A percentile compares a stretch with the other conserved stretches of the same genome.
Evolutionary conservation across 2,329 filamentous ascomycete species (phyloP).

Genomic region (Amesomyces nigricolor): DNA sequence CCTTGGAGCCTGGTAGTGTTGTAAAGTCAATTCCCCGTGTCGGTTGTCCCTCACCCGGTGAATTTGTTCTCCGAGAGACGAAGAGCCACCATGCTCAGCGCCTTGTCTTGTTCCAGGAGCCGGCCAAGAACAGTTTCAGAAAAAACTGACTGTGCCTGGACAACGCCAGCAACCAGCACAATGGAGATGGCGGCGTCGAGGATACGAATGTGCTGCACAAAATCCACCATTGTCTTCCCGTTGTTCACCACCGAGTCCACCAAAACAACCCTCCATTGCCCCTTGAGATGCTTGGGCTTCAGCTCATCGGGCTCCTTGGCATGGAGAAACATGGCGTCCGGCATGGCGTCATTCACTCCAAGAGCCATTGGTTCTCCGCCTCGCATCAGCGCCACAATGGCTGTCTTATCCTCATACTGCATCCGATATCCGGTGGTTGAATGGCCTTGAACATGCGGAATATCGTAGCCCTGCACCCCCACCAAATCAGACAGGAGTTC

Average conservation of each 20-base stretch:
- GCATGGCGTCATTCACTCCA: slow-evolving; percentile 50
- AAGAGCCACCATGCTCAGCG: slow-evolving; percentile 45
- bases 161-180: slow-evolving; percentile 50
- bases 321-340: slow-evolving; percentile 47
- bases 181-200: slow-evolving; percentile 39
- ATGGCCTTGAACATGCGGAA: slow-evolving; percentile 49
- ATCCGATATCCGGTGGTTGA: slow-evolving; percentile 42
- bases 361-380: slow-evolving; percentile 57
- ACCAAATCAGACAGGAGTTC: slow-evolving; percentile 43
- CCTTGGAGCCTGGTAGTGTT: slow-evolving; percentile 41
- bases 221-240: slow-evolving; percentile 45
- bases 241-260: slow-evolving; percentile 59
- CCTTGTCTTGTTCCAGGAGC: slow-evolving; percentile 23
- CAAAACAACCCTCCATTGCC: slow-evolving; percentile 41
- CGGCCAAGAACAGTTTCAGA: slow-evolving; percentile 3
- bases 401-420: slow-evolving; percentile 40
- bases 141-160: slow-evolving; percentile 37
- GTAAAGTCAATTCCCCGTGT: slow-evolving; percentile 56
- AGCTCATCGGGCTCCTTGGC: slow-evolving; percentile 38
- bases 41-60: slow-evolving; percentile 45
- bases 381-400: slow-evolving; percentile 57
- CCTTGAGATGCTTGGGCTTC: slow-evolving; percentile 36
- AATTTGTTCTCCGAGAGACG: slow-evolving; percentile 53
- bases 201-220: slow-evolving; percentile 42
- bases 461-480: slow-evolving; percentile 46